Conservation (phyloP, 768 basidiomycete genomes). For the Favolaschia claudopus region DNA sequence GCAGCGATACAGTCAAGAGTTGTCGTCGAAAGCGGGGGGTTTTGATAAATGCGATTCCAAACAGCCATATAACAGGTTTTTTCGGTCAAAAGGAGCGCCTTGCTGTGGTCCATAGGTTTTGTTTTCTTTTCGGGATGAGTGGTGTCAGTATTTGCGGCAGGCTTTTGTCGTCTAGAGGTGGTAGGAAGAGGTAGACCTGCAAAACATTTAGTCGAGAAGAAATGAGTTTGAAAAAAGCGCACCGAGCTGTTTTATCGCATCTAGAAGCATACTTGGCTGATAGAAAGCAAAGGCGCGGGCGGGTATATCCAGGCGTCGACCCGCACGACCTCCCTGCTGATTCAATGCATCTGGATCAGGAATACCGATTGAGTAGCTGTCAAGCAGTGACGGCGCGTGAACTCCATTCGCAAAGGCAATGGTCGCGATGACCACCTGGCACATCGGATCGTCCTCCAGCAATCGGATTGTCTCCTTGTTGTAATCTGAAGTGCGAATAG, state of each 20-base stretch:
- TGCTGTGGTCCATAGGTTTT: not conserved
- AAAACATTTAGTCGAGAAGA: no score
- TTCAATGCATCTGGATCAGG: not conserved
- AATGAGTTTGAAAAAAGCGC: no score
- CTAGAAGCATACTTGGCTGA: not conserved
- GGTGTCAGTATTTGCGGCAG: no score
- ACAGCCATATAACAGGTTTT: not conserved
- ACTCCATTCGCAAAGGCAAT: conserved; percentile 7
- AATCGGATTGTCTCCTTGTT: conserved; percentile 6
- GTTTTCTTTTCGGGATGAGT: not conserved
- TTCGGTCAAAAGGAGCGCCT: not conserved
- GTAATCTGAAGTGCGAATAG: not conserved
- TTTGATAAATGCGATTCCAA: not conserved
- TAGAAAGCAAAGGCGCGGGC: not conserved
- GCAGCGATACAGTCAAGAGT: conserved; percentile 10
- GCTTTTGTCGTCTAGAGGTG: not conserved
- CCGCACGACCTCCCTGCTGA: conserved; percentile 9
- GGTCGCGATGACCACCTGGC: conserved; percentile 5
- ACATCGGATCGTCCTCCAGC: not conserved
- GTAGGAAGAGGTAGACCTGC: no score
- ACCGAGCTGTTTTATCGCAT: not conserved
- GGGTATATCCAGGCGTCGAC: not conserved
- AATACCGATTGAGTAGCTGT: not conserved
- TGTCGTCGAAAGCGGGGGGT: not conserved
- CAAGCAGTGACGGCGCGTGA: not conserved